Conservation (phyloP, 2,329 filamentous ascomycete species). For the Fusarium torulosum region DNA sequence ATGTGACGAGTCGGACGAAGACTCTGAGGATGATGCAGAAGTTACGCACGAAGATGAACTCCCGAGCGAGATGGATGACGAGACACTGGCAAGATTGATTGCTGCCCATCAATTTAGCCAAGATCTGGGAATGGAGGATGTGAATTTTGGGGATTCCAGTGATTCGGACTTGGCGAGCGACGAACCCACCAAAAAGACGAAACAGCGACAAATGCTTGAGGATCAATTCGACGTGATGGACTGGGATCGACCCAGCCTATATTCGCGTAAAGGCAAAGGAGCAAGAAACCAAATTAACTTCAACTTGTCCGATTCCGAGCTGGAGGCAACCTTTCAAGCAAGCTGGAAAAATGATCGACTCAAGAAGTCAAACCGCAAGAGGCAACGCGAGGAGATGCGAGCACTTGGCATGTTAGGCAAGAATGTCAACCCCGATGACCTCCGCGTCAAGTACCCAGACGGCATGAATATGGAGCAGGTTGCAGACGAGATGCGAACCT, state of each 20-base stretch:
- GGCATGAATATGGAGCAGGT: conserved; percentile 80
- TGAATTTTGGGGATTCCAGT: conserved; percentile 33
- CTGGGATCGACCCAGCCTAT: conserved; percentile 77
- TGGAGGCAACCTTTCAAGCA: conserved; percentile 69
- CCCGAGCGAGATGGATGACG: conserved; percentile 46
- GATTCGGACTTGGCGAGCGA: conserved; percentile 33
- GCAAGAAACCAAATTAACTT: conserved; percentile 65
- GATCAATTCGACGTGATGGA: conserved; percentile 89
- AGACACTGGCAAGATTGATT: conserved; percentile 45
- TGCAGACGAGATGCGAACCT: conserved; percentile 77
- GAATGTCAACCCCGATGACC: conserved; percentile 65
- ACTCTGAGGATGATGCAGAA: conserved; percentile 14
- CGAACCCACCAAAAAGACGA: conserved; percentile 51
- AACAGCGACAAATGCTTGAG: conserved; percentile 55
- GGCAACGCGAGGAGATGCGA: conserved; percentile 76
- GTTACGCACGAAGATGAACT: conserved; percentile 18
- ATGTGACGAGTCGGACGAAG: conserved; percentile 42
- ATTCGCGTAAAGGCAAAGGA: conserved; percentile 72
- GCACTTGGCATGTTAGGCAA: conserved; percentile 74
- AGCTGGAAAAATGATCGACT: conserved; percentile 76
- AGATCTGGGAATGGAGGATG: conserved; percentile 35
- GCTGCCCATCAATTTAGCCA: conserved; percentile 42
- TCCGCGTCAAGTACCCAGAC: conserved; percentile 77
- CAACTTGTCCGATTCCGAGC: conserved; percentile 74
- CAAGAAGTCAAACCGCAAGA: conserved; percentile 78